Percentiles rank a stretch among this genome's conserved stretches.
phyloP scores from a whole-genome alignment of 2,329 filamentous ascomycete species.

The Curvularia sp. region DNA sequence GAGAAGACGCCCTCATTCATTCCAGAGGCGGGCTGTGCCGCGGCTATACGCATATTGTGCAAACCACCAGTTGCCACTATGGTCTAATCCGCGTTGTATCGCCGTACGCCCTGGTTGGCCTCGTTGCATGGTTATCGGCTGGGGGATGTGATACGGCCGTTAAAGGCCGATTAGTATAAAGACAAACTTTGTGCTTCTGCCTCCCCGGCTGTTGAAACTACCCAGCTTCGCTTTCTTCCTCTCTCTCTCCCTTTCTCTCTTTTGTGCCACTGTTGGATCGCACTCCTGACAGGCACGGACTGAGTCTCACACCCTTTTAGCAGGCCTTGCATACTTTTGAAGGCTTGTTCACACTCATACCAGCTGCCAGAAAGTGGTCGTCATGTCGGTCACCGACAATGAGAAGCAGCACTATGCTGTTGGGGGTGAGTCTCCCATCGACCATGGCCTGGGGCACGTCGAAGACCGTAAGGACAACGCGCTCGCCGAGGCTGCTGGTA shows the following conservation, averaged over 20 bases:
- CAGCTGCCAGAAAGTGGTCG: conserved; percentile 1
- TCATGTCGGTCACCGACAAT: conserved; percentile 34
- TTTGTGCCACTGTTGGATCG: conserved; percentile 1
- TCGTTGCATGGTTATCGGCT: conserved; percentile 9
- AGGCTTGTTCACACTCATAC: background rate
- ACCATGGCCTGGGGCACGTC: conserved; percentile 37
- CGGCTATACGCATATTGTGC: conserved; percentile 23
- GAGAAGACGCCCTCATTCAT: conserved; percentile 27
- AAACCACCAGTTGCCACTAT: conserved; percentile 23
- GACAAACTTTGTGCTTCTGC: conserved; percentile 29
- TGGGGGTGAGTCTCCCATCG: conserved; percentile 18
- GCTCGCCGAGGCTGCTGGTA: conserved; percentile 58
- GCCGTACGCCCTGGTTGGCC: background rate
- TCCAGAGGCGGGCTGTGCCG: conserved; percentile 22
- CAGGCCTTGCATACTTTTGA: background rate
- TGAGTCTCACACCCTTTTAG: background rate
- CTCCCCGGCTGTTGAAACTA: conserved; percentile 17
- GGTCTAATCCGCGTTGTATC: conserved; percentile 14
- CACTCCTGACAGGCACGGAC: background rate
- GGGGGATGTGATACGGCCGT: conserved; percentile 25
- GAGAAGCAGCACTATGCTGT: conserved; percentile 41
- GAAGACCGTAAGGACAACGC: conserved; percentile 33
- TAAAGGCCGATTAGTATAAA: conserved; percentile 35
- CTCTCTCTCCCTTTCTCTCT: conserved; percentile 20
- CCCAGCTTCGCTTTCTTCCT: conserved; percentile 25